Evolutionary conservation across 257 asterid species (phyloP), one percentile per base, ranked within the genome.

Genomic region (Solanum neorickii): DNA sequence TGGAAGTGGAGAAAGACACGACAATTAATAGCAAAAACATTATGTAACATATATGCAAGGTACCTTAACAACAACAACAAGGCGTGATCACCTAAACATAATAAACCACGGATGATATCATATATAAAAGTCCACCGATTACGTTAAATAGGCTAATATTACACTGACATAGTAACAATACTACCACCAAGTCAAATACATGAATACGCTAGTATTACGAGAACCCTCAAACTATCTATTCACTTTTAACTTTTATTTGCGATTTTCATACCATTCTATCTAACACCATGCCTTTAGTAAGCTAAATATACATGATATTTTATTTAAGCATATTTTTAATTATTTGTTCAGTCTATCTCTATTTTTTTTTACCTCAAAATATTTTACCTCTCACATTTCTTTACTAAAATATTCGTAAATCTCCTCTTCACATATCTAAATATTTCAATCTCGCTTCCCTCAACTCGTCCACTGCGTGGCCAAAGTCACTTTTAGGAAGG

Each of bases 1-100:
- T 0, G 1, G 0, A 9, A 21, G 6, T 21, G 1, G 0, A 60
- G 27, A 60, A 21, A 60, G 1, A 21, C 5, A 21, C 0, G 27
- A 21, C 25, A 21, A 9, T n/a, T 56, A 56, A 56, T 56, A 7
- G 65, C 65, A 18, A 3, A 56, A 56, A 18, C 11, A 56, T 0
- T 18, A 0, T 18, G 68, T 60, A 60, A 21, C 68, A 9, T 60
- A 0, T 21, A 60, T 60, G 68, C 27, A 21, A 3, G 1, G 68
- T 60, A 60, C 68, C 68, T 11, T 3, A 60, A 1, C 52, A 46
- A 46, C 16, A 12, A 46, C 1, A 59, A 59, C 0, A 21, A 3
- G 25, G 68, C 1, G 13, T 9, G 0, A 4, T 59, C 68, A 3
- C 13, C 68, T 8, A 3, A 59, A 21, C 2, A 59, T 2, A 21